Evolutionary conservation across 169 alveolate genomes (phyloP).

Genomic region (Plasmodium vinckei): DNA sequence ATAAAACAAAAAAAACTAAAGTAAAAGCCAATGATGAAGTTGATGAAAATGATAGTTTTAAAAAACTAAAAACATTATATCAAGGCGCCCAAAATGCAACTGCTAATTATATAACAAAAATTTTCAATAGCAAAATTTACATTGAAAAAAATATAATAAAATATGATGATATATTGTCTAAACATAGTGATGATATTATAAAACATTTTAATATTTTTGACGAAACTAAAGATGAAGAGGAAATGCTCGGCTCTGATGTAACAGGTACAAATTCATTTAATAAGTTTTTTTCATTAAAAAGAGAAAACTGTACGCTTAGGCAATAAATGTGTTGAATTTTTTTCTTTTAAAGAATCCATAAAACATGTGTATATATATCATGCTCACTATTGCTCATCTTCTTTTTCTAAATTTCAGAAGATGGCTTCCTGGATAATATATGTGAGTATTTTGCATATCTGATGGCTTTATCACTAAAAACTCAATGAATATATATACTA

Average conservation of each 20-base stretch:
- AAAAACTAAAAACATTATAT: conserved; percentile 36
- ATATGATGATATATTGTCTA: conserved; percentile 56
- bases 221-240: conserved; percentile 17
- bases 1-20: conserved; percentile 11
- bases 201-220: conserved; percentile 40
- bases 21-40: conserved; percentile 4
- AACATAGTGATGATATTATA: conserved; percentile 30
- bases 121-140: conserved; percentile 10
- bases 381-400: conserved; percentile 1
- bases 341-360: not conserved
- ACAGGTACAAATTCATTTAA: conserved; percentile 7
- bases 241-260: not conserved
- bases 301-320: too few species aligned
- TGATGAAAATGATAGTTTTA: conserved; percentile 11
- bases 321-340: too few species aligned
- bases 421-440: conserved; percentile 19
- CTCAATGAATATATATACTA: not conserved
- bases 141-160: conserved; percentile 37
- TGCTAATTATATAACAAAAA: conserved; percentile 25
- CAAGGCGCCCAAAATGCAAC: conserved; percentile 39
- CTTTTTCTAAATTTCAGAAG: conserved; percentile 16
- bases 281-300: too few species aligned
- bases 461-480: conserved; percentile 36
- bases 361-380: not conserved
- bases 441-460: conserved; percentile 56